Percentiles rank a stretch among this genome's conserved stretches.
Evolutionary conservation across 2,329 filamentous ascomycete species (phyloP).

Genomic region (Microdochium bolleyi): DNA sequence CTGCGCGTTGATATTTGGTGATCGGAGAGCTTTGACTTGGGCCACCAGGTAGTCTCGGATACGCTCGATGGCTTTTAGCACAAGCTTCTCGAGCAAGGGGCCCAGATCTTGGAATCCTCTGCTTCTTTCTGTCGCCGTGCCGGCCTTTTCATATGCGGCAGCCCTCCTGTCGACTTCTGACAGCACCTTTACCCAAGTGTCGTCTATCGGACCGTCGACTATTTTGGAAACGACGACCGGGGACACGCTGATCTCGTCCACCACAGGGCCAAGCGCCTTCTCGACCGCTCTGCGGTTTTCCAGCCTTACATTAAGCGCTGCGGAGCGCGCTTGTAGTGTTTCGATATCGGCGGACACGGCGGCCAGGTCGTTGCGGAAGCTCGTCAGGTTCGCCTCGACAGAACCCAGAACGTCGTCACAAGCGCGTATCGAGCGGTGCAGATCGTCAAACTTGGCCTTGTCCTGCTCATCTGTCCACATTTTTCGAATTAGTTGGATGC

Average conservation of each 20-base stretch:
- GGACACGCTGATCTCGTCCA: constrained; percentile 86
- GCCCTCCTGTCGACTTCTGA: constrained; percentile 72
- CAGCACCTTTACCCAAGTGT: constrained; percentile 76
- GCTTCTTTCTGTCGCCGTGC: constrained; percentile 50
- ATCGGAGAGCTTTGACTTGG: constrained; percentile 88
- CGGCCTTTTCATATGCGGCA: constrained; percentile 60
- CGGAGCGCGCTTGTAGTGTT: constrained; percentile 78
- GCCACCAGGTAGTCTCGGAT: constrained; percentile 91
- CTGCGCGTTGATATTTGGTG: constrained; percentile 94
- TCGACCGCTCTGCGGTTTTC: constrained; percentile 88
- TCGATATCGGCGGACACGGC: constrained; percentile 93
- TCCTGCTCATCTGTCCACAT: constrained; percentile 62
- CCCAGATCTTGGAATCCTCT: constrained; percentile 79
- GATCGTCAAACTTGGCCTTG: constrained; percentile 76
- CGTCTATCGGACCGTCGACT: constrained; percentile 81
- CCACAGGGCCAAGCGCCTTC: constrained; percentile 75
- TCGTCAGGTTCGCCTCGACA: constrained; percentile 85
- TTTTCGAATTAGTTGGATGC: constrained; percentile 4
- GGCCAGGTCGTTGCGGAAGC: constrained; percentile 88
- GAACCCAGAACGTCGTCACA: constrained; percentile 92
- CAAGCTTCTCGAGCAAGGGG: constrained; percentile 77
- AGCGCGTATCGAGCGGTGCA: constrained; percentile 80
- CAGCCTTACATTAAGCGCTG: constrained; percentile 72
- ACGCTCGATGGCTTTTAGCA: constrained; percentile 83
- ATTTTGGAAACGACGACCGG: constrained; percentile 80